phyloP scores from a whole-genome alignment of 495 filamentous ascomycete species.

The Hypomontagnella submonticulosa region DNA sequence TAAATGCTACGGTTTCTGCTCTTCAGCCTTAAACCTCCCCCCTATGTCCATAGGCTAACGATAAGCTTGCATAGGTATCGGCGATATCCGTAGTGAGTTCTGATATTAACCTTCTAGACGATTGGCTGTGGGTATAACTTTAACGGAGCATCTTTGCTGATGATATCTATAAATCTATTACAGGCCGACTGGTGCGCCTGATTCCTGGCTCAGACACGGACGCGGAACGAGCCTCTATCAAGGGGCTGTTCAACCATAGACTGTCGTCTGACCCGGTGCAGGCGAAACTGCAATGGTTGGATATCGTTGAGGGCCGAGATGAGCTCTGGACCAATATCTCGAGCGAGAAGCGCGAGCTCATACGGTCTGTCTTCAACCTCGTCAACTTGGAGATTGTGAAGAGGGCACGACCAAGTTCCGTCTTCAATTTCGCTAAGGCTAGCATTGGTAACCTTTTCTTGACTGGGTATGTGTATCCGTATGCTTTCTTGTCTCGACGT shows the following conservation, averaged over 20 bases:
- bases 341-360: constrained; percentile 87
- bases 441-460: constrained; percentile 95
- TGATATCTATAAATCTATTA: constrained; percentile 8
- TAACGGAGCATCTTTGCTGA: neutral
- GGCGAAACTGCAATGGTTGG: constrained; percentile 81
- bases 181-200: constrained; percentile 88
- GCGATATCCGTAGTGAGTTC: constrained; percentile 84
- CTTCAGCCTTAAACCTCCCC: neutral
- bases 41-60: constrained; percentile 8
- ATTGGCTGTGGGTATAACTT: neutral
- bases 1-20: constrained; percentile 25
- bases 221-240: constrained; percentile 76
- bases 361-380: constrained; percentile 87
- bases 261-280: constrained; percentile 66
- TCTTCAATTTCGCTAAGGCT: constrained; percentile 88
- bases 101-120: neutral
- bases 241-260: constrained; percentile 85
- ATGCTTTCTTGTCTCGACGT: neutral
- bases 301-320: constrained; percentile 85
- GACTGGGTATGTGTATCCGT: constrained; percentile 62
- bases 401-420: constrained; percentile 76
- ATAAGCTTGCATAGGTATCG: constrained; percentile 68
- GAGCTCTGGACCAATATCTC: constrained; percentile 79
- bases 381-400: constrained; percentile 93
- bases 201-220: constrained; percentile 75